Base-by-base conservation (phyloP, 805 yeast genomes). In the Wickerhamomyces kurtzmanii region DNA sequence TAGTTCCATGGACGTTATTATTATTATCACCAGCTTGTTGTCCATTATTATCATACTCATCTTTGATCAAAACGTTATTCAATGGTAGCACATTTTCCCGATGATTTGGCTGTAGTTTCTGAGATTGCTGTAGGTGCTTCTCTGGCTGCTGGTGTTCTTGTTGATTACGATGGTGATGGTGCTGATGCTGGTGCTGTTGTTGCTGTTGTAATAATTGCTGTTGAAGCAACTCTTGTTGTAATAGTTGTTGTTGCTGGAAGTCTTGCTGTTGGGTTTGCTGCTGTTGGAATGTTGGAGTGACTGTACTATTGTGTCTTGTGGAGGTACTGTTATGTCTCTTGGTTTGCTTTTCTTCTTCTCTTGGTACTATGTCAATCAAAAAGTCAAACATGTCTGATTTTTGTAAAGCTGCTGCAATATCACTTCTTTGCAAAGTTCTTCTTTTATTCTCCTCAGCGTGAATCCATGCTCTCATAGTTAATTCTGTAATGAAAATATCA, bases 391-490 rank as follows among this genome's bases (percentile, higher is more conserved):
- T 89, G 51, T 91, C 98, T 22, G 87, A 74, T 50, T 85, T 85
- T 39, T 86, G 91, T 32, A 93, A 61, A 1, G 98, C 98, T 12
- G 91, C 91, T 3, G 96, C 94, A 37, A 91, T 86, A 49, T 91
- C 99, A 2, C 85, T 75, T 46, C 86, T 82, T 52, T 91, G 99
- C 33, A 91, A 59, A 5, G 99, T 91, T 35, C 99, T 61, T 40
- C 99, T 70, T 50, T 91, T 91, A 58, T 84, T 84, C 46, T 85
- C 96, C 53, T 91, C 97, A 3, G 97, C 96, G 45, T 87, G 96
- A 36, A 91, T 85, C 98, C 98, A 91, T 6, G 98, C 96, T 33
- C 99, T 67, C 96, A 91, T 87, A 10, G 99, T 87, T 31, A 91
- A 62, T 52, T 91, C 99, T 1, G 98, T 87, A 42, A 91, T 89